Conservation (phyloP, 1,284 basidiomycete genomes). For the Papiliotrema fonsecae region DNA sequence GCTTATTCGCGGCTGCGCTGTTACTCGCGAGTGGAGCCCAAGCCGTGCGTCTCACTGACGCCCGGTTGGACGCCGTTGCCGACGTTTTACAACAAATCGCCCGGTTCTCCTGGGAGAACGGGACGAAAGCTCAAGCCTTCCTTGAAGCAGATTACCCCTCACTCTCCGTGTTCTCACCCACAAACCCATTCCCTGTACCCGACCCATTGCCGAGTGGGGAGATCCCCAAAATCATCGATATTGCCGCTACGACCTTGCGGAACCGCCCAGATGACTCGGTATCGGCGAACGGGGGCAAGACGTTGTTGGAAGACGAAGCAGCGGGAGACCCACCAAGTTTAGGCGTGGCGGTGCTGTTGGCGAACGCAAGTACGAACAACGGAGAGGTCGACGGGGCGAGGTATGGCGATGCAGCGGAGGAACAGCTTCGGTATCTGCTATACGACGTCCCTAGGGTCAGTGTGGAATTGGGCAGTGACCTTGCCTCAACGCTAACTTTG, state of each 20-base stretch:
- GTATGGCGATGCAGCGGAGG: conserved; percentile 63
- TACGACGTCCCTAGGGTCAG: conserved; percentile 56
- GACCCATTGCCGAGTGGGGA: conserved; percentile 49
- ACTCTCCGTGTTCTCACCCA: conserved; percentile 60
- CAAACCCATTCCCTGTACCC: conserved; percentile 26
- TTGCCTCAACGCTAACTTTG: too few relatives aligned
- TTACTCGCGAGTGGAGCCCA: neutral
- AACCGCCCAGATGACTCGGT: conserved; percentile 50
- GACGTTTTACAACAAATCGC: neutral
- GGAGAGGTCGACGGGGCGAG: conserved; percentile 48
- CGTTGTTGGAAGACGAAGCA: conserved; percentile 54
- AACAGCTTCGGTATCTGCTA: conserved; percentile 68
- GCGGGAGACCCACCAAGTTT: conserved; percentile 77
- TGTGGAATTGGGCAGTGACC: neutral
- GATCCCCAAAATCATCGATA: conserved; percentile 52
- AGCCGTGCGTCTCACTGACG: conserved; percentile 18
- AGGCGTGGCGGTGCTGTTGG: conserved; percentile 71
- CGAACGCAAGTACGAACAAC: conserved; percentile 43
- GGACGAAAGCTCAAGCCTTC: conserved; percentile 67
- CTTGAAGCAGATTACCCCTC: conserved; percentile 62
- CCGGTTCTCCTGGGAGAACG: conserved; percentile 66
- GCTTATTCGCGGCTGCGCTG: too few relatives aligned
- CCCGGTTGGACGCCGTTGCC: conserved; percentile 17
- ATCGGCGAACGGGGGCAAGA: conserved; percentile 54
- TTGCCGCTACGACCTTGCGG: conserved; percentile 50